These are phyloP conservation scores for Vanilla planifolia DNA, from an alignment of 106 monocot genomes.

Conservation along the genomic window DNA sequence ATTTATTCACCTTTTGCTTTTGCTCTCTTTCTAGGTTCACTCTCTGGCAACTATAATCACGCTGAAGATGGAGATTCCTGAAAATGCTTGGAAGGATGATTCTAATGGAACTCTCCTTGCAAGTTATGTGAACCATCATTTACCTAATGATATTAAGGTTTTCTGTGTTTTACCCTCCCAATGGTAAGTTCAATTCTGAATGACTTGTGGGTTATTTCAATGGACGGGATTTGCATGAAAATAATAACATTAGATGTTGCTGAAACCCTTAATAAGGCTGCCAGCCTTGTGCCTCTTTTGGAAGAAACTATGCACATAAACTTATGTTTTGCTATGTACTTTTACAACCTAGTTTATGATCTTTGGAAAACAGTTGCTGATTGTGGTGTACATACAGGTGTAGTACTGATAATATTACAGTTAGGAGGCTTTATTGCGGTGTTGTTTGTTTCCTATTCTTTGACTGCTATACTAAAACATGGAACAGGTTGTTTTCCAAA, in stretches of 20 bases:
- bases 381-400: no score
- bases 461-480: no score
- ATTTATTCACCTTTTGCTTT: neutral
- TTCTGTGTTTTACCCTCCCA: slow-evolving; percentile 94
- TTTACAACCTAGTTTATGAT: no score
- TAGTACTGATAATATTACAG: no score
- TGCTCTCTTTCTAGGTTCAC: slow-evolving; percentile 56
- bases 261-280: neutral
- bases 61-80: slow-evolving; percentile 95
- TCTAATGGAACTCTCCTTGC: slow-evolving; percentile 62
- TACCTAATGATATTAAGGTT: slow-evolving; percentile 71
- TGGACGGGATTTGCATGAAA: no score
- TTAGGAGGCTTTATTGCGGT: no score
- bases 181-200: slow-evolving; percentile 27
- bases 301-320: neutral
- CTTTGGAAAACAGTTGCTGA: no score
- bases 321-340: neutral
- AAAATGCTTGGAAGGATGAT: slow-evolving; percentile 79
- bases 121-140: slow-evolving; percentile 65
- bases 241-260: no score
- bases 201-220: no score
- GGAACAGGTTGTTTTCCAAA: no score
- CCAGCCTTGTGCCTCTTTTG: neutral
- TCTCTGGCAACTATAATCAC: slow-evolving; percentile 94
- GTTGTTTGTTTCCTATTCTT: no score